Base-by-base conservation (phyloP, 192 early-diverging fungal species). In the Backusella psychrophila region DNA sequence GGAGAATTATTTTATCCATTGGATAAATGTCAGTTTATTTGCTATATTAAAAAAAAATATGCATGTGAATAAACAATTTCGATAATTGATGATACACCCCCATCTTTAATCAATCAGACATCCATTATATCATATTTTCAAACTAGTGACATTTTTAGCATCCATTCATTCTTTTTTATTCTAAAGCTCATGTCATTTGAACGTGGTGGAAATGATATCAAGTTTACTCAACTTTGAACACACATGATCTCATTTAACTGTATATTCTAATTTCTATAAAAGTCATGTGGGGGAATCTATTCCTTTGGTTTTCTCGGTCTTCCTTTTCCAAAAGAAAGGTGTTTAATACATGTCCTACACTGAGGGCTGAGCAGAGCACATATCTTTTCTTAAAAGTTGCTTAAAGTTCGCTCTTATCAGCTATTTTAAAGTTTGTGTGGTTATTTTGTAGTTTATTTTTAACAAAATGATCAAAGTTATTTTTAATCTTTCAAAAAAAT, bases 201-300 rank as follows among this genome's bases (percentile, higher is more conserved):
- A 44, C 42, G n/a, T 53, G 49, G 49, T 21, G 23, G 19, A 9
- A 3, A 63, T 63, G 56, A 63, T 63, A 63, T 63, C 56, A 63
- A 63, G 11, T 63, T 49, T 49, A n/a, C 46, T 23, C 26, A 26
- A 29, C 9, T 29, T 63, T 63, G 56, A 23, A 11, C 11, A 63
- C 56, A 63, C 56, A 63, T 63, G 56, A 63, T 63, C 2, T 63
- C 56, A 63, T 63, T 63, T 4, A 26, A 63, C 19, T 29, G 3
- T 11, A 29, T 11, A 63, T 63, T 63, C 56, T 63, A 63, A 63
- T 63, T 63, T 63, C 56, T 63, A 63, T 63, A 63, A 63, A 63
- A 59, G 12, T 63, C 56, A 63, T 63, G 26, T 63, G 56, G 11
- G 9, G 19, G 4, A 44, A 5, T 5, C 0, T 44, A 12, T 17